Evolutionary conservation across 495 filamentous ascomycete genomes (phyloP).

Genomic region (Geopyxis carbonaria): DNA sequence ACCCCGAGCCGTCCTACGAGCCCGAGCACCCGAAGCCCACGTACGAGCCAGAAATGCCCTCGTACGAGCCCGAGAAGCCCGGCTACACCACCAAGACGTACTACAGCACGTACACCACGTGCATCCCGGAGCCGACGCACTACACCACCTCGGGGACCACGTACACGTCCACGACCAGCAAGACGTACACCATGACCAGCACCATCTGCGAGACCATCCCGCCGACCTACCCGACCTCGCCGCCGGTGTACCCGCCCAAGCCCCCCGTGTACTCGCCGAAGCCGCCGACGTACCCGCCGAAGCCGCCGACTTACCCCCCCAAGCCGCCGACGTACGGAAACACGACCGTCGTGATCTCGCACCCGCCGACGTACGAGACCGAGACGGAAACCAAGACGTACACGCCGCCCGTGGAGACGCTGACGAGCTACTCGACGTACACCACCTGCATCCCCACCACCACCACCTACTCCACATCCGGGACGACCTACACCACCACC

Average conservation of each 20-base stretch:
- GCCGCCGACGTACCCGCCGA: conserved; percentile 8
- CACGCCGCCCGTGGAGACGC: conserved; percentile 1
- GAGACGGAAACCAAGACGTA: conserved; percentile 8
- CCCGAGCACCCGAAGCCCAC: conserved; percentile 1
- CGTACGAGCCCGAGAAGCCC: background rate
- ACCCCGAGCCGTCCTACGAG: background rate
- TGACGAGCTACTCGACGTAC: no score
- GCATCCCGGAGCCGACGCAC: conserved; percentile 9
- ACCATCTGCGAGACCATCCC: conserved; percentile 8
- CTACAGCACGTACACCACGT: conserved; percentile 10
- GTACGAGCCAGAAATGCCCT: conserved; percentile 2
- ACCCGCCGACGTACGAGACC: conserved; percentile 12
- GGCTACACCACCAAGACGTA: conserved; percentile 3
- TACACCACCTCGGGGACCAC: conserved; percentile 5
- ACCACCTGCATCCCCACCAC: background rate
- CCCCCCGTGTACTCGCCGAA: background rate
- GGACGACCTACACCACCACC: conserved; percentile 16
- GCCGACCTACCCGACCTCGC: conserved; percentile 10
- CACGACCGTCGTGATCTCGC: no score
- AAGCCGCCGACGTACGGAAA: conserved; percentile 12
- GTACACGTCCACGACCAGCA: conserved; percentile 3
- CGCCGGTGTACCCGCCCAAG: conserved; percentile 1
- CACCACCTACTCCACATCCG: background rate
- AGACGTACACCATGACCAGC: conserved; percentile 1
- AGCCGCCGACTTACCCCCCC: conserved; percentile 12